Base-by-base conservation (phyloP, 2,329 filamentous ascomycete genomes). In the Phaeosphaeriaceae sp. region DNA sequence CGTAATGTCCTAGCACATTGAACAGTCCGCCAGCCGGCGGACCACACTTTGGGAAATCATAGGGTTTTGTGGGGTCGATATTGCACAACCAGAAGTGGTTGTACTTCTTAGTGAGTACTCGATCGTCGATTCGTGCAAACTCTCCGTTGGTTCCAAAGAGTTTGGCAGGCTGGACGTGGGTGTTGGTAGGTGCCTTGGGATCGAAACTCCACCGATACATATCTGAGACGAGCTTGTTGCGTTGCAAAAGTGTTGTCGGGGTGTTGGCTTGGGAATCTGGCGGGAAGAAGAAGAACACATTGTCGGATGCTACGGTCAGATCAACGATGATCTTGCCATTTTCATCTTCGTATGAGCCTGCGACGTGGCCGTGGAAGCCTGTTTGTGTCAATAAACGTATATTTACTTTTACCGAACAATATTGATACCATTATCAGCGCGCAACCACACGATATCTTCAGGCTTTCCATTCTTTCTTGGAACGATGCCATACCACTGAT, bases 401-500 rank as follows among this genome's bases (percentile, higher is more conserved):
- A 13, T 15, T 21, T 0, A 22, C 7, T 40, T 17, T 2, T 21
- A 19, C 33, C 31, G 31, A 21, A 48, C 21, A 25, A 15, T n/a
- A 3, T 41, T 17, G 61, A 33, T 66, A 83, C 83, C 83, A 54
- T 85, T 85, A 49, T 82, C 80, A 9, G 81, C 80, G 24, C 82
- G 69, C 51, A 85, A 78, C 83, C 84, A 85, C 1, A 81, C 71
- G 44, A 85, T 82, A 67, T 86, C 84, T 58, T 84, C 82, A 0
- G 80, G 77, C 61, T 82, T 84, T 0, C 79, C 83, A 2, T 80
- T 80, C 2, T 80, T 70, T 7, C 84, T 76, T 2, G 84, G 84
- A 2, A 86, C 83, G 15, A 86, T 75, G 0, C 82, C 84, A 60
- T 86, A 86, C 72, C 81, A 82, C 66, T 85, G 83, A 63, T 86